Percentiles rank a stretch among this genome's conserved stretches.
phyloP scores from a whole-genome alignment of 2,329 filamentous ascomycete species.

The Aspergillus texensis region DNA sequence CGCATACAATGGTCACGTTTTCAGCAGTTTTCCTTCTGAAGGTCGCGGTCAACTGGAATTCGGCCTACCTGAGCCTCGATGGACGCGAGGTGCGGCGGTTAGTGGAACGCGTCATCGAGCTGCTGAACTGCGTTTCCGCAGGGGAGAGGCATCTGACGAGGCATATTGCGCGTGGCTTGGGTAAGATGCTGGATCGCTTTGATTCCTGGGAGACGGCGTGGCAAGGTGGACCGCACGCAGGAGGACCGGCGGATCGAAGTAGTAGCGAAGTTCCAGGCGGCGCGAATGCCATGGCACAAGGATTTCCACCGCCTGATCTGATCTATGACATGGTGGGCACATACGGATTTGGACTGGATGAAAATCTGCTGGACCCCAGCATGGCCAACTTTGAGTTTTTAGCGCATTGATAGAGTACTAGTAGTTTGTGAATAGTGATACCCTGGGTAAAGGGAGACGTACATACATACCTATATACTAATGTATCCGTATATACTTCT shows the following conservation, averaged over 20 bases:
- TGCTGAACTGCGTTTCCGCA: slow-evolving; percentile 44
- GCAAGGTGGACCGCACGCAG: slow-evolving; percentile 23
- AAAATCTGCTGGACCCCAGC: slow-evolving; percentile 45
- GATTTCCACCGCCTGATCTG: slow-evolving; percentile 44
- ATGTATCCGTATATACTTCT: background rate
- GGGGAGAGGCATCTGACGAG: slow-evolving; percentile 46
- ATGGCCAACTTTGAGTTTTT: slow-evolving; percentile 46
- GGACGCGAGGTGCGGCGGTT: slow-evolving; percentile 41
- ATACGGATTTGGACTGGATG: slow-evolving; percentile 45
- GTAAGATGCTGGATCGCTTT: slow-evolving; percentile 46
- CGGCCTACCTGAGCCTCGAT: slow-evolving; percentile 44
- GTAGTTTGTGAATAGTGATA: slow-evolving; percentile 3
- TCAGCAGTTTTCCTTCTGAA: slow-evolving; percentile 50
- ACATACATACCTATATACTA: background rate
- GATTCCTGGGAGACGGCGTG: slow-evolving; percentile 43
- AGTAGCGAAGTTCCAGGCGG: slow-evolving; percentile 40
- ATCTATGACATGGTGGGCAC: slow-evolving; percentile 49
- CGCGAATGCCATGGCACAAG: slow-evolving; percentile 45
- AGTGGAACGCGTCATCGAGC: slow-evolving; percentile 43
- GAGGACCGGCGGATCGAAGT: slow-evolving; percentile 15
- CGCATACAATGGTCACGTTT: slow-evolving; percentile 51
- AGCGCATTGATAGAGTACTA: slow-evolving; percentile 26
- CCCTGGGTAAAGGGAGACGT: background rate
- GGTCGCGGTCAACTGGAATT: slow-evolving; percentile 48
- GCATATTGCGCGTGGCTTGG: slow-evolving; percentile 45